Evolutionary conservation across 805 yeast genomes (phyloP).

Genomic region (Kodamaea kaohsiungensis): DNA sequence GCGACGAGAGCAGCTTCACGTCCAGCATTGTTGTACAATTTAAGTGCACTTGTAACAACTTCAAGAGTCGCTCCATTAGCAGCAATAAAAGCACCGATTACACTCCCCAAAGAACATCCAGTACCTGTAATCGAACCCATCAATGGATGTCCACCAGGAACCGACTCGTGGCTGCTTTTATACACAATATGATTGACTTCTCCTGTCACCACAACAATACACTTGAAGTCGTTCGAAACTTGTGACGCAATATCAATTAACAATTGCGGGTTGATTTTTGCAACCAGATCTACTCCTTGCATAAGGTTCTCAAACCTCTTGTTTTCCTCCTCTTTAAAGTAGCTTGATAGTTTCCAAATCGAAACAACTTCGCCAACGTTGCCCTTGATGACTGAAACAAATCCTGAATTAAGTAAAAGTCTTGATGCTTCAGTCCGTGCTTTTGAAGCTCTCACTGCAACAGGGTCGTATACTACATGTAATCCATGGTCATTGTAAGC

Average conservation of each 20-base stretch:
- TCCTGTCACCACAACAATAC: constrained; percentile 77
- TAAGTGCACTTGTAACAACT: constrained; percentile 57
- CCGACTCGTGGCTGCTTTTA: constrained; percentile 21
- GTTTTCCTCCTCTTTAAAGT: constrained; percentile 10
- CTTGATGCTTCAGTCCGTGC: constrained; percentile 53
- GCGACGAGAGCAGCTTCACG: constrained; percentile 43
- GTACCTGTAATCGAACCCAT: constrained; percentile 78
- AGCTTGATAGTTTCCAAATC: constrained; percentile 38
- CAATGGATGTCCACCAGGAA: constrained; percentile 59
- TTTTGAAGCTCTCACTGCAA: constrained; percentile 84
- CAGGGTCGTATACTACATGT: constrained; percentile 85
- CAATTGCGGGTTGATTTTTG: constrained; percentile 20
- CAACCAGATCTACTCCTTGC: constrained; percentile 72
- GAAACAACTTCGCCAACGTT: constrained; percentile 83
- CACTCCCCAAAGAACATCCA: constrained; percentile 81
- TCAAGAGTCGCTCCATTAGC: constrained; percentile 21
- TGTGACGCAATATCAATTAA: constrained; percentile 43
- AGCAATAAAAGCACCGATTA: constrained; percentile 59
- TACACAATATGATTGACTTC: constrained; percentile 28
- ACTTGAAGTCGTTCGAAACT: constrained; percentile 51
- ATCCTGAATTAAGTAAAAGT: constrained; percentile 55
- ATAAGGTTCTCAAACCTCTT: constrained; percentile 30
- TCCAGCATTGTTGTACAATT: constrained; percentile 64
- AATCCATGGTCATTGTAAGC: constrained; percentile 57
- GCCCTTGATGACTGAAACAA: constrained; percentile 73